Base-by-base conservation (phyloP, 441 rosid genomes). In the Viola pubescens region DNA sequence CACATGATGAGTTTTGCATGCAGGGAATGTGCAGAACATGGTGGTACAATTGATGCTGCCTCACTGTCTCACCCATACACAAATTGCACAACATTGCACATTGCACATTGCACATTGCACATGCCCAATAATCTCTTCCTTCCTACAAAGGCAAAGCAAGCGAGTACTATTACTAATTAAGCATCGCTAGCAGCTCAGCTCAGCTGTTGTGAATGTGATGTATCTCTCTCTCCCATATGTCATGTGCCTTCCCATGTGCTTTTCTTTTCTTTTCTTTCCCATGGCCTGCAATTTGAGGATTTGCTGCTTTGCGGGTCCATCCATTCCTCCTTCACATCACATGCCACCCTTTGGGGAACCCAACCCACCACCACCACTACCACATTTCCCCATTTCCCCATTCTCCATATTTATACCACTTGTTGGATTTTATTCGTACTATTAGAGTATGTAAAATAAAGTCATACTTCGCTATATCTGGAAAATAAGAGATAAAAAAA, bases 11-110 rank as follows among this genome's bases (percentile, higher is more conserved):
- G 75, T 58, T 26, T 26, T 39, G 19, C 58, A 71, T 76, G 85
- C 75, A 70, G 78, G 82, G 82, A 83, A 83, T 83, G 81, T 79
- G 84, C 72, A 67, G 81, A 72, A 77, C 81, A 81, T 79, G 84
- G 45, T 66, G 34, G 81, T 76, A 72, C 71, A 77, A 14, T 64
- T 48, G 48, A 70, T 74, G 75, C 74, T 72, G 82, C 75, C 58
- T 67, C 73, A 70, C 79, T 79, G 79, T 82, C 79, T 65, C 69
- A 9, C 53, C 65, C 75, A 19, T 69, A 26, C 9, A 12, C 9
- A 1, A 3, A 61, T 53, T 74, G 34, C 34, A 26, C 34, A 26
- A 19, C 26, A 19, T 19, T 26, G 34, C 34, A 19, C 26, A 19
- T n/a, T n/a, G n/a, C n/a, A 19, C 26, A 19, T 19, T 19, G 26